These are phyloP conservation scores for Didymella pomorum DNA, from an alignment of 2,329 filamentous ascomycete genomes.

Conservation along the genomic window DNA sequence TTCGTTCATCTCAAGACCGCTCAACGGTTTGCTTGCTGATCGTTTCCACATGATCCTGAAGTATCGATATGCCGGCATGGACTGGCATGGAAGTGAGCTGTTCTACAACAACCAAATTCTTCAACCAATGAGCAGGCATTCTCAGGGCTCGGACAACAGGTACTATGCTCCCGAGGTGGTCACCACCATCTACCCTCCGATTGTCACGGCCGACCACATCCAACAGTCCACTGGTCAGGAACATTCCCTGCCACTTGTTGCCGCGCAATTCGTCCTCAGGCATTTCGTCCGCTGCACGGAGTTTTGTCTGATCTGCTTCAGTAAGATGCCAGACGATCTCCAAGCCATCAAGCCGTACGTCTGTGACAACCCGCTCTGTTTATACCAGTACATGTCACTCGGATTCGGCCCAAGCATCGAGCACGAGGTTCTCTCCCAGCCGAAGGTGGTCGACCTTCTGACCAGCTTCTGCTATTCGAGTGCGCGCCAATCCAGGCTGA, in stretches of 20 bases:
- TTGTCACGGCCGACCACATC: constrained; percentile 63
- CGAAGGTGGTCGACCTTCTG: constrained; percentile 83
- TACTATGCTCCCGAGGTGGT: constrained; percentile 50
- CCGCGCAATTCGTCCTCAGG: constrained; percentile 78
- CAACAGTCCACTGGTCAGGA: constrained; percentile 38
- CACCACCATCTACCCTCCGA: constrained; percentile 50
- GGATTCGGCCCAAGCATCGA: constrained; percentile 87
- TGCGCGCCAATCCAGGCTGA: constrained; percentile 54
- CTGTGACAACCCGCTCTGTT: constrained; percentile 76
- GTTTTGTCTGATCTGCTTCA: constrained; percentile 87
- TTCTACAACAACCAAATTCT: constrained; percentile 60
- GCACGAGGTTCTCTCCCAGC: constrained; percentile 80
- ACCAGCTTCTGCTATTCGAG: constrained; percentile 80
- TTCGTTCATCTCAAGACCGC: constrained; percentile 74
- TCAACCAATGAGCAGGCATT: constrained; percentile 34
- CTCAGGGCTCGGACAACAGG: constrained; percentile 49
- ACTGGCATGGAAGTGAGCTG: constrained; percentile 74
- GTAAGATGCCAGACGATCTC: constrained; percentile 69
- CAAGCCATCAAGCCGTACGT: constrained; percentile 78
- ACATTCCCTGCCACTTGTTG: constrained; percentile 64
- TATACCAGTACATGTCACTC: constrained; percentile 88
- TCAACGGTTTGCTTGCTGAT: constrained; percentile 73
- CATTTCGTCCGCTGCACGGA: constrained; percentile 83
- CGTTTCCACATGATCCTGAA: constrained; percentile 70
- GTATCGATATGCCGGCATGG: constrained; percentile 62